phyloP scores from a whole-genome alignment of 1,284 basidiomycete genomes.

The Waitea zeae region DNA sequence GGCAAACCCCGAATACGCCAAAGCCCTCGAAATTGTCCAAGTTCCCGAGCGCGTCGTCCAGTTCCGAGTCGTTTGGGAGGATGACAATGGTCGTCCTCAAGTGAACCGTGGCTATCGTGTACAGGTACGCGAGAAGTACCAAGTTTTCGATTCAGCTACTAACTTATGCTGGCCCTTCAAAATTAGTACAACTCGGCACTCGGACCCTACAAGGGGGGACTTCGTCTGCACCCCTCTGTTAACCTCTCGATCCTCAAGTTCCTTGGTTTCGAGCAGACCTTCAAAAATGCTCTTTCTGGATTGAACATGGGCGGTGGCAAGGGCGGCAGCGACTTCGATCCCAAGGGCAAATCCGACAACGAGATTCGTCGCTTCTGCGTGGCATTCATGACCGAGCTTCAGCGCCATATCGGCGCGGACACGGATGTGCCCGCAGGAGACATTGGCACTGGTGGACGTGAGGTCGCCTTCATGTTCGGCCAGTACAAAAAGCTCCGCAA shows the following conservation, averaged over 20 bases:
- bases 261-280: slow-evolving; percentile 71
- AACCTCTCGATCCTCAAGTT: slow-evolving; percentile 79
- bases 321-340: slow-evolving; percentile 64
- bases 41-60: slow-evolving; percentile 66
- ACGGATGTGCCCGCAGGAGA: slow-evolving; percentile 75
- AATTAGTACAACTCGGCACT: slow-evolving; percentile 64
- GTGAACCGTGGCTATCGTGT: slow-evolving; percentile 70
- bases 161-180: neutral
- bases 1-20: slow-evolving; percentile 55
- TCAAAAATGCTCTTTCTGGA: slow-evolving; percentile 75
- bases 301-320: slow-evolving; percentile 64
- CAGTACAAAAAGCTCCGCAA: slow-evolving; percentile 64
- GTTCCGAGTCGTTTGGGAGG: slow-evolving; percentile 72
- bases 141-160: no score
- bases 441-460: slow-evolving; percentile 52
- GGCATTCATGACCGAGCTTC: slow-evolving; percentile 61
- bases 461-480: slow-evolving; percentile 57
- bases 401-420: slow-evolving; percentile 53
- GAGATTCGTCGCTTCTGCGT: slow-evolving; percentile 62
- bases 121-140: slow-evolving; percentile 24
- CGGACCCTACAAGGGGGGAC: slow-evolving; percentile 74
- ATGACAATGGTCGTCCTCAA: slow-evolving; percentile 48
- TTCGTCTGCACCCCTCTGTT: slow-evolving; percentile 68
- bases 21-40: slow-evolving; percentile 52
- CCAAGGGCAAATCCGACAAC: slow-evolving; percentile 66